Evolutionary conservation across 345 rosid genomes (phyloP).

Genomic region (Sisymbrium irio): DNA sequence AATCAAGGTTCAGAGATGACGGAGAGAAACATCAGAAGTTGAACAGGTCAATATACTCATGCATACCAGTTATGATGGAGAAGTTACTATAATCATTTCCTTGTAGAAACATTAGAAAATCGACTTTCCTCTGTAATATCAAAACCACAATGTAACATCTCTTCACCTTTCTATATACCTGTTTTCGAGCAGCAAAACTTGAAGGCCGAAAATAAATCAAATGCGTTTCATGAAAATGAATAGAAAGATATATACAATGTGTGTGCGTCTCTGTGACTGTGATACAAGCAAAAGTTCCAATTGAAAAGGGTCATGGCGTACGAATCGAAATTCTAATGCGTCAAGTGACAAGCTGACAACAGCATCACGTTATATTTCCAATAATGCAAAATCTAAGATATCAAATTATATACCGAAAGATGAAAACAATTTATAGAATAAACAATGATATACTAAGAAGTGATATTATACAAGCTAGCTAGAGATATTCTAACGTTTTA

Average conservation of each 20-base stretch:
- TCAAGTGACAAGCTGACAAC: too few species aligned
- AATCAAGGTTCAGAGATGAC: background rate
- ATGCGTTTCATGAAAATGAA: too few species aligned
- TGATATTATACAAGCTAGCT: background rate
- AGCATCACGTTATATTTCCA: too few species aligned
- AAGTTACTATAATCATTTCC: conserved; percentile 1
- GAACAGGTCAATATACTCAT: background rate
- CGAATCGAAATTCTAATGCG: too few species aligned
- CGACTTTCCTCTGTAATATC: background rate
- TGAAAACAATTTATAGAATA: background rate
- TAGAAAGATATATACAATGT: too few species aligned
- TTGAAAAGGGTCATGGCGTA: too few species aligned
- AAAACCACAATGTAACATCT: background rate
- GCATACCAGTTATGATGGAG: background rate
- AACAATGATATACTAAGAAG: background rate
- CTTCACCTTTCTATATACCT: too few species aligned
- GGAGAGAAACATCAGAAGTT: background rate
- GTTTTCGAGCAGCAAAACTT: too few species aligned
- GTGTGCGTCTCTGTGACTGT: too few species aligned
- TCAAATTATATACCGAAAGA: background rate
- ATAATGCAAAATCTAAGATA: too few species aligned
- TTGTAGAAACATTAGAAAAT: background rate
- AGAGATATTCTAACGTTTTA: background rate
- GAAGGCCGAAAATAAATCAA: too few species aligned
- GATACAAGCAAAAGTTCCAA: too few species aligned